Conservation (phyloP, 192 early-diverging fungal species). For the Rhizoclosmatium sp. region DNA sequence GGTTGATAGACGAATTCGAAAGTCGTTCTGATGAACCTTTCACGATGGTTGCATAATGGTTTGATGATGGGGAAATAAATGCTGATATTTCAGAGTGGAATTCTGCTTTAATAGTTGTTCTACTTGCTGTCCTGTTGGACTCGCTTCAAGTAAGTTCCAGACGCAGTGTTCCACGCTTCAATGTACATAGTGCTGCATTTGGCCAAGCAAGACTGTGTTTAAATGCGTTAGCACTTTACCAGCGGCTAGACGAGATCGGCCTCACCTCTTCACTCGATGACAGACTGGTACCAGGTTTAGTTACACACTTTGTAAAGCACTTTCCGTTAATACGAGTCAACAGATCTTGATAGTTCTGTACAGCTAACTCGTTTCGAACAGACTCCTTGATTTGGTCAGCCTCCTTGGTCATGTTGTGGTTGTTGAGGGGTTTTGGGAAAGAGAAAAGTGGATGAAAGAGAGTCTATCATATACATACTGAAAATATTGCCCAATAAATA, state of each 20-base stretch:
- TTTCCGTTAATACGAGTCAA: constrained; percentile 85
- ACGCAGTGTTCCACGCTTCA: constrained; percentile 86
- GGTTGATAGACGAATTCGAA: constrained; percentile 43
- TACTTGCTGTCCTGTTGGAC: constrained; percentile 67
- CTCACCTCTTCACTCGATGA: constrained; percentile 73
- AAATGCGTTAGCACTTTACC: no score
- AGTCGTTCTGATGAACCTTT: not conserved
- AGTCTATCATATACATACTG: no score
- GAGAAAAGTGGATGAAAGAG: no score
- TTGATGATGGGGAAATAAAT: not conserved
- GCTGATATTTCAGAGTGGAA: not conserved
- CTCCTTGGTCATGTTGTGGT: constrained; percentile 23
- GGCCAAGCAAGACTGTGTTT: constrained; percentile 65
- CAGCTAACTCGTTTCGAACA: constrained; percentile 77
- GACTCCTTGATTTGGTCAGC: constrained; percentile 81
- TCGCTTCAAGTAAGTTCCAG: constrained; percentile 75
- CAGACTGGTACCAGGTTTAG: constrained; percentile 75
- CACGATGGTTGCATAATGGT: not conserved
- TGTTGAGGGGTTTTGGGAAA: no score
- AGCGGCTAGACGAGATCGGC: not conserved
- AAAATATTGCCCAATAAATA: no score
- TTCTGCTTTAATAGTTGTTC: not conserved
- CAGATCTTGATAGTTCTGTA: constrained; percentile 66
- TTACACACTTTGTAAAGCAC: constrained; percentile 85
- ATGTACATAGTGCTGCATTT: constrained; percentile 91